Base-by-base conservation (phyloP, 305 asterid species). In the Fraxinus greggii region DNA sequence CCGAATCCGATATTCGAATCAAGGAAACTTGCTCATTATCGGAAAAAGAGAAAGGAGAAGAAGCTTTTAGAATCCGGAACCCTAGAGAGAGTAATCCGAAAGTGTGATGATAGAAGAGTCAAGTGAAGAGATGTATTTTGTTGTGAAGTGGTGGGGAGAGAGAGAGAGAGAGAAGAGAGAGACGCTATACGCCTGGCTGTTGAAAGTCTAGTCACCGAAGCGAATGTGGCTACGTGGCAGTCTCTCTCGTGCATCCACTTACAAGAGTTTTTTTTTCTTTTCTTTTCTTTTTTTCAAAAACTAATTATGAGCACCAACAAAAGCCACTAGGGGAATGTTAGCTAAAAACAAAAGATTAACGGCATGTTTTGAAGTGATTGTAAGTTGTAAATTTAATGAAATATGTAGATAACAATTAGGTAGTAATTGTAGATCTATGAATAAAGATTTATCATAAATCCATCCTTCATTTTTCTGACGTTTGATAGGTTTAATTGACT, bases 171-270 rank as follows among this genome's bases (percentile, higher is more conserved):
- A 26, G 10, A n/a, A 56, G 51, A 86, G 83, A 51, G 78, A 82
- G 83, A 77, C 79, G 85, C 45, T 76, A 82, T 83, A 80, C 84
- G 85, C 69, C 77, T 38, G 79, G 79, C 80, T 78, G 24, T 19
- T 77, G 48, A 72, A 77, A 82, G 42, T 69, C 78, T 77, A 84
- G 89, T 72, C 83, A 78, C 83, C 80, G 84, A 78, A 77, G 85
- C 7, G 79, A 76, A 72, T 51, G 74, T 40, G 83, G 89, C 79
- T 72, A 88, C 89, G 89, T 86, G 90, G 89, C 89, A 79, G 31
- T 56, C 51, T 17, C 4, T 31, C 72, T 72, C 86, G 29, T 59
- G 88, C 83, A 79, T 72, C 77, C 45, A 12, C 35, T 35, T 29
- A 29, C 38, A 13, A 13, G 35, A 65, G 19, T 24, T 26, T 65